Conservation (phyloP, 164 flowering plant species). For the Chloranthus sessilifolius region DNA sequence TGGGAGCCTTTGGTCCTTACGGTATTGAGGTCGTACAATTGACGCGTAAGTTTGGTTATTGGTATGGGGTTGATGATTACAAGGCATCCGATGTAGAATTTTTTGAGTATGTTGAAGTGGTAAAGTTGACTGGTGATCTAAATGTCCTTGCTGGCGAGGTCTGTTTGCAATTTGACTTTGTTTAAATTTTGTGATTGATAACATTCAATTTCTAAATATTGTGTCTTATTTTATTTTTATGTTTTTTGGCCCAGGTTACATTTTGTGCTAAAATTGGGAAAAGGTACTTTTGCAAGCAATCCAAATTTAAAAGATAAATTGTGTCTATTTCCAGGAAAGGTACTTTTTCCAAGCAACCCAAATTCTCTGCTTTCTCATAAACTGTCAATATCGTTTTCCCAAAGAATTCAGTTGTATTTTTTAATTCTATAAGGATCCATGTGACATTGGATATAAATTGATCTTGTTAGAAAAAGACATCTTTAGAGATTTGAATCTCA, state of each 20-base stretch:
- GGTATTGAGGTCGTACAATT: slow-evolving; percentile 92
- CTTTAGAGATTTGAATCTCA: too few species aligned
- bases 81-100: slow-evolving; percentile 63
- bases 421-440: too few species aligned
- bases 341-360: too few species aligned
- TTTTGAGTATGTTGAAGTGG: slow-evolving; percentile 95
- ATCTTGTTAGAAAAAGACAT: too few species aligned
- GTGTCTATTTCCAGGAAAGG: too few species aligned
- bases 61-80: slow-evolving; percentile 48
- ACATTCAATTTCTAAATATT: neutral
- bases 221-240: neutral
- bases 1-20: slow-evolving; percentile 95
- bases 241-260: slow-evolving; percentile 48
- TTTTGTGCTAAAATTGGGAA: slow-evolving; percentile 92
- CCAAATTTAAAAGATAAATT: too few species aligned
- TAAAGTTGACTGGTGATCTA: slow-evolving; percentile 91
- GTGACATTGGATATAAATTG: too few species aligned
- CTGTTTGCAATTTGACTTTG: slow-evolving; percentile 5
- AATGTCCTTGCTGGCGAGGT: slow-evolving; percentile 99
- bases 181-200: neutral
- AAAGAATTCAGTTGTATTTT: too few species aligned
- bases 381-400: too few species aligned
- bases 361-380: too few species aligned
- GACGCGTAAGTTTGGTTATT: slow-evolving; percentile 82
- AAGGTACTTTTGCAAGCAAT: too few species aligned